Evolutionary conservation across 306 rosid species (phyloP).

Genomic region (Cucumis hystrix): DNA sequence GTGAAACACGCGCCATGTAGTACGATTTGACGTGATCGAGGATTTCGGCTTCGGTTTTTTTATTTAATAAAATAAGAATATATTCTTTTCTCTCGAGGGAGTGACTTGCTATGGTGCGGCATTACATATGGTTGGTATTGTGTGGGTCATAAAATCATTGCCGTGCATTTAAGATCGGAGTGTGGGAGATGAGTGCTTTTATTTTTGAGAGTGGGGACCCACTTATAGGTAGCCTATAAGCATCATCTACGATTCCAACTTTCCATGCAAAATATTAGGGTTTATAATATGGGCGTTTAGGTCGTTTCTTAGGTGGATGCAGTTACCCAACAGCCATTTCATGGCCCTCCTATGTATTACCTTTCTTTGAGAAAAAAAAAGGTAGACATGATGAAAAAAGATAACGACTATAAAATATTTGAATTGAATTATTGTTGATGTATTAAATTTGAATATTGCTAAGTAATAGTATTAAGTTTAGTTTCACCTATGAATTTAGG

Average conservation of each 20-base stretch:
- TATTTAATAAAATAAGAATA: not conserved
- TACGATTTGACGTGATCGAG: not conserved
- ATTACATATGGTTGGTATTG: not conserved
- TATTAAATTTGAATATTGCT: too few relatives aligned
- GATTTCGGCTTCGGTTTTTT: constrained; percentile 14
- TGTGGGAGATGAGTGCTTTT: not conserved
- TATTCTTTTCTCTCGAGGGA: not conserved
- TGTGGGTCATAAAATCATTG: not conserved
- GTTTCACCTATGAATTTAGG: too few relatives aligned
- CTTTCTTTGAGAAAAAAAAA: not conserved
- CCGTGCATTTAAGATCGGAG: not conserved
- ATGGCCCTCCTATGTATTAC: not conserved
- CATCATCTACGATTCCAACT: not conserved
- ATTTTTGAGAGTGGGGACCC: not conserved
- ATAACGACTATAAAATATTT: too few relatives aligned
- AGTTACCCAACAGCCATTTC: constrained; percentile 3
- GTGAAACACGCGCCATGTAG: constrained; percentile 12
- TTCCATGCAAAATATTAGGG: constrained; percentile 3
- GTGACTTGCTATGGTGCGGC: not conserved
- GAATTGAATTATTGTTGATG: too few relatives aligned
- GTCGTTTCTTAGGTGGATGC: not conserved
- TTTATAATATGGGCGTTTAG: not conserved
- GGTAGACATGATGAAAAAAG: too few relatives aligned
- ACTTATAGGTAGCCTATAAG: not conserved
- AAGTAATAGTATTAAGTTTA: too few relatives aligned